These are phyloP conservation scores for Kalmusia sp. DNA, from an alignment of 2,329 filamentous ascomycete genomes.

Conservation along the genomic window DNA sequence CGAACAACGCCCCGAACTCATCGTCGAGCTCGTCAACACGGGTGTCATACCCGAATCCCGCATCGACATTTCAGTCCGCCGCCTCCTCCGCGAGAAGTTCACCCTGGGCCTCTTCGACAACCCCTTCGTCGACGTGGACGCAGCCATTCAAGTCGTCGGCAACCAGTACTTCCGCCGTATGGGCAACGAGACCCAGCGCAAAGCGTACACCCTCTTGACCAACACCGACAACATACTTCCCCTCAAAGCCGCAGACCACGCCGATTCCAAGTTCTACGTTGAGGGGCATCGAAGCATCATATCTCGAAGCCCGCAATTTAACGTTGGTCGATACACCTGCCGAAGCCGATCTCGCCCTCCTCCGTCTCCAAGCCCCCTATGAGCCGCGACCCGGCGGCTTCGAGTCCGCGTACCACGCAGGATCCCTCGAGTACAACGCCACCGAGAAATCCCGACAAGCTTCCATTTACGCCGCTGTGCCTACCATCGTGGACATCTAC, in stretches of 20 bases:
- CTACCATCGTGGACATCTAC: slow-evolving; percentile 53
- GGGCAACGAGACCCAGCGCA: slow-evolving; percentile 48
- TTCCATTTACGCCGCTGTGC: slow-evolving; percentile 48
- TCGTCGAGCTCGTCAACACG: slow-evolving; percentile 55
- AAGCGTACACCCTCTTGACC: slow-evolving; percentile 45
- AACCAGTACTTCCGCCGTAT: slow-evolving; percentile 52
- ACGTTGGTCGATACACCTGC: slow-evolving; percentile 42
- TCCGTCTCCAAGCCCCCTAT: slow-evolving; percentile 50
- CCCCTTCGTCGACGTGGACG: slow-evolving; percentile 57
- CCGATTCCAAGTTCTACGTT: slow-evolving; percentile 40
- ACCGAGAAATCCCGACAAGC: slow-evolving; percentile 49
- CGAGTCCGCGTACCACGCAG: slow-evolving; percentile 49
- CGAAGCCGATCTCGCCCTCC: slow-evolving; percentile 52
- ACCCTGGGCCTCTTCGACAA: slow-evolving; percentile 60
- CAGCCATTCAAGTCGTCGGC: slow-evolving; percentile 52
- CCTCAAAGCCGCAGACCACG: slow-evolving; percentile 23
- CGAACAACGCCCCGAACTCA: slow-evolving; percentile 56
- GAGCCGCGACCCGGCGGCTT: slow-evolving; percentile 53
- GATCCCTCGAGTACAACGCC: slow-evolving; percentile 51
- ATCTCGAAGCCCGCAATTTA: slow-evolving; percentile 40
- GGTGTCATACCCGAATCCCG: slow-evolving; percentile 53
- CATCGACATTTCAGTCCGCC: slow-evolving; percentile 55
- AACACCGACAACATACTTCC: slow-evolving; percentile 44
- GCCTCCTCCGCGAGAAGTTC: slow-evolving; percentile 60
- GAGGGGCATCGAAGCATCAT: slow-evolving; percentile 44